A percentile compares a stretch with the other conserved stretches of the same genome.
phyloP scores from a whole-genome alignment of 805 yeast genomes.

The Pichia phayaonensis region DNA sequence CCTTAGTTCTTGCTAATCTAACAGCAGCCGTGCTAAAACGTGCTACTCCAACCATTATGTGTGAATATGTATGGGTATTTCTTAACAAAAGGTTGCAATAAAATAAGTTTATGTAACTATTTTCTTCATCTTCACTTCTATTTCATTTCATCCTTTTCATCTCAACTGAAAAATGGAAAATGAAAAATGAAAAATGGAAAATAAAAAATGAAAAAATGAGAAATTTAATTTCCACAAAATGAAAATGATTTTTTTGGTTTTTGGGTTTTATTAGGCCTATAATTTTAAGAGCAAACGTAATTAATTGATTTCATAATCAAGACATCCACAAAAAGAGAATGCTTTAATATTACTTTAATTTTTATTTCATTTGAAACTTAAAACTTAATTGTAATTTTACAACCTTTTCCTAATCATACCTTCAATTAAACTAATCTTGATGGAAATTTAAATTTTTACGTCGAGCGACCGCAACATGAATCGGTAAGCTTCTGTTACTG shows the following conservation, averaged over 20 bases:
- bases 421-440: too few species aligned
- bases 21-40: conserved; percentile 30
- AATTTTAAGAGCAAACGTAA: too few species aligned
- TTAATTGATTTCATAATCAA: too few species aligned
- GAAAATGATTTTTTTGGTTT: too few species aligned
- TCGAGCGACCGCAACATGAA: not conserved
- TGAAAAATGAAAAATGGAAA: not conserved
- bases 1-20: conserved; percentile 27
- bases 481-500: not conserved
- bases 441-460: too few species aligned
- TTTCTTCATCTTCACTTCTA: not conserved
- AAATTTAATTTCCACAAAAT: not conserved
- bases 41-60: conserved; percentile 8
- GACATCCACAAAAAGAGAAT: too few species aligned
- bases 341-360: too few species aligned
- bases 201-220: not conserved
- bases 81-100: not conserved
- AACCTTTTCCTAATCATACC: too few species aligned
- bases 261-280: too few species aligned
- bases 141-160: not conserved
- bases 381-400: too few species aligned
- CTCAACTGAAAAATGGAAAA: not conserved
- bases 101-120: too few species aligned
- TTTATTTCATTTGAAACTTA: too few species aligned
- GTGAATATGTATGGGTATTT: not conserved